Base-by-base conservation (phyloP, 331 rosid genomes). In the Pyracantha coccinea region DNA sequence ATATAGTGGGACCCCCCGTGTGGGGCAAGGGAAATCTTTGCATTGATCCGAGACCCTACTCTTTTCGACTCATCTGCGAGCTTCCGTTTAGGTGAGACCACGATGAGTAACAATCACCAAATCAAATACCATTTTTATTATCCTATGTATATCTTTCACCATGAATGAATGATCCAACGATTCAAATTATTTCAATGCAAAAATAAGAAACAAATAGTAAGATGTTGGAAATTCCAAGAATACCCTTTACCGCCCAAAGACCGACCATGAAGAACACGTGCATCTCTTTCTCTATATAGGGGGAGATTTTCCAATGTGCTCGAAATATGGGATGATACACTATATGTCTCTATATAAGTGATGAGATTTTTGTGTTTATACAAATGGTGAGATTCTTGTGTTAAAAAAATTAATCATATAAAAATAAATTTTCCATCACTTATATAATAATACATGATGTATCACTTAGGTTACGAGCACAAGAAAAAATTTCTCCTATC, bases 191-290 rank as follows among this genome's bases (percentile, higher is more conserved):
- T 11, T 41, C 47, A 41, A 41, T 41, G 47, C 47, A 41, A 41
- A 41, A 11, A 41, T 11, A 41, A 41, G 15, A 41, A 11, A 41
- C 15, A 41, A 0, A 41, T 41, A 41, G 15, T 4, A 38, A 2
- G 16, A 54, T 14, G 0, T 17, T 2, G 1, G n/a, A 21, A 75
- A 32, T 77, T 45, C 44, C 76, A 3, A 74, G 50, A 14, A 32
- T 69, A 10, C 6, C 75, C 78, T 27, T 24, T 1, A 24, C 75
- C 32, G 14, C 38, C 44, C 76, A 8, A 4, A 54, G 6, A 8
- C 15, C 57, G 15, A 53, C 67, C 81, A 75, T 11, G 71, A 77
- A 35, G 28, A 75, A 60, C 83, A 78, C 85, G 79, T 81, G 88
- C 59, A 60, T 78, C 52, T 21, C 38, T 61, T 38, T 32, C 33